Conservation (phyloP, 768 basidiomycete species). For the Hericium rajendrae region DNA sequence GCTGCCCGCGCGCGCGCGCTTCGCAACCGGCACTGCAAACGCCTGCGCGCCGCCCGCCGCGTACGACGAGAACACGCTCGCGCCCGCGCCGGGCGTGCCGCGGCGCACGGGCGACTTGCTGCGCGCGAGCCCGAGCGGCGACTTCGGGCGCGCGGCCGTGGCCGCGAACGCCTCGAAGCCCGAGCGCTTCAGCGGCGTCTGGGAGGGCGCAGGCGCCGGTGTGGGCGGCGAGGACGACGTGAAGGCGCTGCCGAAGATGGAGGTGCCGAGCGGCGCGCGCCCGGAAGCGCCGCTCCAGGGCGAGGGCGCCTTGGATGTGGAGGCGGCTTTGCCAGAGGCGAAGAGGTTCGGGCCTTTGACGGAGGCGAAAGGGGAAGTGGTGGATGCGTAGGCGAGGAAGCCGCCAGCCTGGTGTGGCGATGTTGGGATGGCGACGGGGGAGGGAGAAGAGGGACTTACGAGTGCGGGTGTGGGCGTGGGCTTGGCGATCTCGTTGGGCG, state of each 20-base stretch:
- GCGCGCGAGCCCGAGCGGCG: slow-evolving; percentile 17
- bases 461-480: slow-evolving; percentile 2
- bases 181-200: slow-evolving; percentile 36
- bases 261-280: not conserved
- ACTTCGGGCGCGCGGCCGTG: slow-evolving; percentile 2
- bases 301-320: slow-evolving; percentile 22
- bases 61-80: slow-evolving; percentile 55
- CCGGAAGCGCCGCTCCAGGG: slow-evolving; percentile 10
- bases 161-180: slow-evolving; percentile 46
- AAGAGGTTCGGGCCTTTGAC: slow-evolving; percentile 61
- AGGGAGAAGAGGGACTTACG: slow-evolving; percentile 1
- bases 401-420: slow-evolving; percentile 29
- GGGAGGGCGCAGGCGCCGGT: slow-evolving; percentile 16
- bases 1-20: slow-evolving; percentile 45
- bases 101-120: slow-evolving; percentile 52
- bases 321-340: slow-evolving; percentile 21
- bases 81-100: slow-evolving; percentile 26
- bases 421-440: slow-evolving; percentile 6
- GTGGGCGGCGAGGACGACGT: slow-evolving; percentile 13
- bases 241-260: not conserved
- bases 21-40: slow-evolving; percentile 41
- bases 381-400: slow-evolving; percentile 74
- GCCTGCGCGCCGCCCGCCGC: slow-evolving; percentile 38
- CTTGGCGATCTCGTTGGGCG: not conserved
- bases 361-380: slow-evolving; percentile 62